These are phyloP conservation scores for Helichrysum umbraculigerum DNA, from an alignment of 129 eudicot species.

Conservation along the genomic window DNA sequence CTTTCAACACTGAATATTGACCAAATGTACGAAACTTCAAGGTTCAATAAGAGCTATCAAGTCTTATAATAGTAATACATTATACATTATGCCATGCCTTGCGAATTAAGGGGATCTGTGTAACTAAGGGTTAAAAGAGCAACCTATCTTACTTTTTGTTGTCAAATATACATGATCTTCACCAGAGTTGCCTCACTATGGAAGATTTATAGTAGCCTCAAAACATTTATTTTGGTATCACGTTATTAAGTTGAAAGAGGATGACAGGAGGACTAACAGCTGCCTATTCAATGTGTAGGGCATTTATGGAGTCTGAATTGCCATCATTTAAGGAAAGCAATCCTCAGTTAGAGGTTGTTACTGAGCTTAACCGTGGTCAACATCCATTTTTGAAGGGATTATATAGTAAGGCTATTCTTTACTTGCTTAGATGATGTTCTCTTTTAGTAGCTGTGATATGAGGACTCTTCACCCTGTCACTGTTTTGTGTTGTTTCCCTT, in stretches of 20 bases:
- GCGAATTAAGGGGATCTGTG: too few relatives aligned
- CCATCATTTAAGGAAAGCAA: constrained; percentile 70
- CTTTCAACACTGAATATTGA: background rate
- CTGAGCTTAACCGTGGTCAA: constrained; percentile 87
- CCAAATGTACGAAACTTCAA: background rate
- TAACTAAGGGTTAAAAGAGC: too few relatives aligned
- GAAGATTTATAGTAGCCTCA: background rate
- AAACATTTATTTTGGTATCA: background rate
- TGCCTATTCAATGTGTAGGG: constrained; percentile 49
- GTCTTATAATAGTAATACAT: constrained; percentile 9
- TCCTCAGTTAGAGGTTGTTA: constrained; percentile 90
- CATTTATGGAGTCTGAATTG: constrained; percentile 73
- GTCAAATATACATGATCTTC: too few relatives aligned
- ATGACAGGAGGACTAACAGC: constrained; percentile 12
- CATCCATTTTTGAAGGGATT: constrained; percentile 87
- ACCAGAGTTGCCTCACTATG: too few relatives aligned
- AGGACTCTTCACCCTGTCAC: background rate
- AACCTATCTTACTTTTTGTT: too few relatives aligned
- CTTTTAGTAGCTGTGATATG: background rate
- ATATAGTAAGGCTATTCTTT: constrained; percentile 54
- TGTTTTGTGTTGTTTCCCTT: background rate
- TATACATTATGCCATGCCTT: background rate
- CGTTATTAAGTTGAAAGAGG: background rate
- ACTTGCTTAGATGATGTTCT: constrained; percentile 14
- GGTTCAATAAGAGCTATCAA: constrained; percentile 10